Base-by-base conservation (phyloP, 2,329 filamentous ascomycete genomes). In the Alternaria arborescens region DNA sequence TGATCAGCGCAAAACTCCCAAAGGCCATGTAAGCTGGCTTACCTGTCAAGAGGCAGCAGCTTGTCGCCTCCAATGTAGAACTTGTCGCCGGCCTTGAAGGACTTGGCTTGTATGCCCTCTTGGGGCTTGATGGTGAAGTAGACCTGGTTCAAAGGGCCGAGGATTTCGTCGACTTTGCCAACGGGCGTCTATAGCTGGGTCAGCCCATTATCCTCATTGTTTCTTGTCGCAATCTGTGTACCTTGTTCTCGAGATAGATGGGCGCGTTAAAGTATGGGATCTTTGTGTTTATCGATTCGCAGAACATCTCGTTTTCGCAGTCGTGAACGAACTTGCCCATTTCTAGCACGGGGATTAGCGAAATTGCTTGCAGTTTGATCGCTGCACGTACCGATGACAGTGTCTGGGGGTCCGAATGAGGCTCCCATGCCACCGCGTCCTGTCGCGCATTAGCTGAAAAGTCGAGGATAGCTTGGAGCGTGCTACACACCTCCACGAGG, bases 201-300 rank as follows among this genome's bases (percentile, higher is more conserved):
- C 63, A 78, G 72, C 55, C 55, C 40, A 20, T 26, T 28, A 4
- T 55, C 30, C 8, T 44, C n/a, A 22, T 3, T 3, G 6, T 12
- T 22, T 4, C 10, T 16, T 3, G 11, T 47, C 32, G n/a, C 8
- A 10, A 42, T 28, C 8, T 41, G 38, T 51, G 46, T 77, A 90
- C 91, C 87, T 98, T 99, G 86, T 98, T 99, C 87, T 98, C 94
- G 75, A 98, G 90, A 84, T 95, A 99, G 81, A 99, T 97, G 71
- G 93, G 93, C 64, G 95, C 95, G 85, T 97, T 98, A 90, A 99
- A 99, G 85, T 97, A 97, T 64, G 95, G 95, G 67, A 99, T 91
- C 84, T 98, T 98, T 73, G 91, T 85, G 85, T 97, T 98, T 82
- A 91, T 90, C 71, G 92, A 96, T 82, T 93, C 90, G 91, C 94